Base-by-base conservation (phyloP, 1,139 yeast genomes). In the Lizanozyma gosingica region DNA sequence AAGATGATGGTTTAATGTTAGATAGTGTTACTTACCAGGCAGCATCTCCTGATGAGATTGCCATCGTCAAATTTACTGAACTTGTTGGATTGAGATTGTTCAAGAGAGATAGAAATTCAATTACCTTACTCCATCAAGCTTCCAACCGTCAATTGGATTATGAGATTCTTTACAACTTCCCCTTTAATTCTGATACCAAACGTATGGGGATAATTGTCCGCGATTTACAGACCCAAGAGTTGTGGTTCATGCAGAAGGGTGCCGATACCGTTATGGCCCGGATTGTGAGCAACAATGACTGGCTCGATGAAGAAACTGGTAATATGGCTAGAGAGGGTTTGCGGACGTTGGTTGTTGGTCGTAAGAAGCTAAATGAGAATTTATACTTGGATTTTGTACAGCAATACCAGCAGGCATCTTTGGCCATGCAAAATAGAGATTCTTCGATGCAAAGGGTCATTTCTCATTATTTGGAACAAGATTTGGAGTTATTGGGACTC, bases 281-380 rank as follows among this genome's bases (percentile, higher is more conserved):
- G 33, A 86, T 92, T 46, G 97, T 94, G 9, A 80, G 76, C 49
- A 73, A 75, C 35, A 90, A 82, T 56, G 97, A 92, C 57, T 94
- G 99, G 99, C 65, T 94, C 15, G 98, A 94, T 43, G 99, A 94
- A 62, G 99, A 94, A 61, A 86, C 95, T 0, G 83, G 90, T 16
- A 94, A 94, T 54, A 88, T 94, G 97, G 98, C 98, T 1, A 78
- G 98, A 47, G 99, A 94, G 63, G 99, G 99, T 9, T 70, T 94
- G 47, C 77, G 99, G 56, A 94, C 99, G 0, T 72, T 94, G 51
- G 98, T 94, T 1, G 78, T 94, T 50, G 97, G 92, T 17, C 73
- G 95, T 42, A 88, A 87, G 60, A 78, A 72, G 50, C 61, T 94
- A 37, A 67, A 73, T 11, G 53, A 58, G 11, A 71, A 73, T 40